Percentiles rank a stretch among this genome's conserved stretches.
These are phyloP conservation scores for Reutealis trisperma DNA, from an alignment of 345 rosid genomes.

Conservation along the genomic window DNA sequence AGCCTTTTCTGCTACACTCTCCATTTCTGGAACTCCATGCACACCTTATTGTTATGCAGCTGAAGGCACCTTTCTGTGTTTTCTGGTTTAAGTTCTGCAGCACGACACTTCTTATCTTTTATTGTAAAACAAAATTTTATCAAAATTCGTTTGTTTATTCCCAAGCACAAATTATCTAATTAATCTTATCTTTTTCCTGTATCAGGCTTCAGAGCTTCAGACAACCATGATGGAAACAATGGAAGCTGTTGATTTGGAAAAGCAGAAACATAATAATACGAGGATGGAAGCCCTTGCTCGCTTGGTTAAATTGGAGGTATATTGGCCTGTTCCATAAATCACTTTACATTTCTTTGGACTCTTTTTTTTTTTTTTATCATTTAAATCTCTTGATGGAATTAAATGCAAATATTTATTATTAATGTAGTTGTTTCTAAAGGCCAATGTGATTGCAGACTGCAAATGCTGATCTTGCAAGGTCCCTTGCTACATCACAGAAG, in stretches of 20 bases:
- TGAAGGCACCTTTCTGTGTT: background rate
- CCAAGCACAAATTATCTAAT: background rate
- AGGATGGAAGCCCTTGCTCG: constrained; percentile 87
- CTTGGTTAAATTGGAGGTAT: constrained; percentile 88
- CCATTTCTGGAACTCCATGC: background rate
- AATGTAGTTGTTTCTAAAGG: constrained; percentile 29
- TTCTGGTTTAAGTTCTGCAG: background rate
- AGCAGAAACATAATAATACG: constrained; percentile 91
- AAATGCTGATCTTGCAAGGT: constrained; percentile 87
- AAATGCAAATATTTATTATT: constrained; percentile 15
- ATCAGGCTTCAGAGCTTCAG: constrained; percentile 90
- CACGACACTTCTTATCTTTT: background rate
- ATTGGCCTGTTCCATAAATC: constrained; percentile 15
- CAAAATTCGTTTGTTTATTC: constrained; percentile 10
- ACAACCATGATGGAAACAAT: constrained; percentile 88
- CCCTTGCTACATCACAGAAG: constrained; percentile 79
- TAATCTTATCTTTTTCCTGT: constrained; percentile 26
- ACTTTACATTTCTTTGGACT: constrained; percentile 14
- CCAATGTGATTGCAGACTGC: constrained; percentile 59
- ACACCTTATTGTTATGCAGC: background rate
- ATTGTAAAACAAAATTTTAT: background rate
- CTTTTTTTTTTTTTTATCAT: background rate
- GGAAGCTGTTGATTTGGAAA: constrained; percentile 90
- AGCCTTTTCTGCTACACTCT: background rate
- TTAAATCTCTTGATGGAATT: background rate